Percentiles rank a stretch among this genome's conserved stretches.
Evolutionary conservation across 2,329 filamentous ascomycete species (phyloP).

Genomic region (Phoma sp.): DNA sequence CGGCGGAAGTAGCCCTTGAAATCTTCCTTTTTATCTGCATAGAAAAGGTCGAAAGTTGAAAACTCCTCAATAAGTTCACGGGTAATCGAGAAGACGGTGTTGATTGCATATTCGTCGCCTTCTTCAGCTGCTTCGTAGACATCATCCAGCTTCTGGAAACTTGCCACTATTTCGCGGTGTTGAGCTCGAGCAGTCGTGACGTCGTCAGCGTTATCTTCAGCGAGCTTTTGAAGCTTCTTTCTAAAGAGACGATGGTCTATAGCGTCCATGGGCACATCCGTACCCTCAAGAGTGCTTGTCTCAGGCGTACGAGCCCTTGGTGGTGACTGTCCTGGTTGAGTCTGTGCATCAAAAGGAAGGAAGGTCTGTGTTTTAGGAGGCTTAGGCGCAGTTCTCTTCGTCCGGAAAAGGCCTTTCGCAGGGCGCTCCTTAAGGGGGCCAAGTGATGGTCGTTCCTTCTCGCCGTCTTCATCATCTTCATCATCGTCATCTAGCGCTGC

Average conservation of each 20-base stretch:
- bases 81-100: constrained; percentile 67
- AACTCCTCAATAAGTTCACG: constrained; percentile 67
- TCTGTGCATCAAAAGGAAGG: constrained; percentile 33
- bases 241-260: constrained; percentile 41
- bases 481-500: constrained; percentile 26
- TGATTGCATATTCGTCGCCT: constrained; percentile 58
- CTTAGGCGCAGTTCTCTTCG: constrained; percentile 25
- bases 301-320: constrained; percentile 4
- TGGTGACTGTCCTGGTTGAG: neutral
- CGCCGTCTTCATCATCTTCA: constrained; percentile 22
- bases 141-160: constrained; percentile 56
- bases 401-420: constrained; percentile 39
- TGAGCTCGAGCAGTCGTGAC: constrained; percentile 53
- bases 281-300: constrained; percentile 36
- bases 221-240: constrained; percentile 37
- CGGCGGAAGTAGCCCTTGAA: constrained; percentile 48
- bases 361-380: constrained; percentile 36
- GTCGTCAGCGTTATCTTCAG: constrained; percentile 37
- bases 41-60: constrained; percentile 66
- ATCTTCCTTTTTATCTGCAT: constrained; percentile 56
- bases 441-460: constrained; percentile 28
- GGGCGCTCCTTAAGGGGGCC: constrained; percentile 33
- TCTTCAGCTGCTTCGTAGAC: constrained; percentile 52
- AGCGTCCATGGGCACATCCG: constrained; percentile 35
- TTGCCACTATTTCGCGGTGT: constrained; percentile 49